These are phyloP conservation scores for Cyclotella choctawhatcheeana DNA, from an alignment of 108 stramenopile species.

Conservation along the genomic window DNA sequence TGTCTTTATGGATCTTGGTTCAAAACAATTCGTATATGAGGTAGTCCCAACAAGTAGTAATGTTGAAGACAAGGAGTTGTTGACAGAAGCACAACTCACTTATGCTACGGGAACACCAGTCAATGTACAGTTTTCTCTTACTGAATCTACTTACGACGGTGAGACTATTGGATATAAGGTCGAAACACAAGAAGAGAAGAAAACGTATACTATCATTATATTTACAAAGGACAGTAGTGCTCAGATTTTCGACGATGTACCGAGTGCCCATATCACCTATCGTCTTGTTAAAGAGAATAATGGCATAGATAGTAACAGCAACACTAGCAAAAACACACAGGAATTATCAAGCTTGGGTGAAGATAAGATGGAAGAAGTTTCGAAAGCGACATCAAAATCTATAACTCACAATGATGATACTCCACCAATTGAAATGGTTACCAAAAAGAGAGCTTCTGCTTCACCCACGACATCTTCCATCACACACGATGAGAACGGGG, in stretches of 20 bases:
- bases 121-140: neutral
- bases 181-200: neutral
- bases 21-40: conserved; percentile 4
- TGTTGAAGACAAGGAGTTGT: neutral
- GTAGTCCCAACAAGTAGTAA: neutral
- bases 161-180: conserved; percentile 1
- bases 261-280: neutral
- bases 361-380: too few relatives aligned
- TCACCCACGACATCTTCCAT: too few relatives aligned
- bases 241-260: neutral
- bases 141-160: neutral
- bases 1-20: neutral
- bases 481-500: too few relatives aligned
- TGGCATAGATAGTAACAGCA: too few relatives aligned
- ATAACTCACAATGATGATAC: too few relatives aligned
- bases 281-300: too few relatives aligned
- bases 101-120: conserved; percentile 9
- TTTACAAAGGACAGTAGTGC: neutral
- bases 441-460: too few relatives aligned
- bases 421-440: too few relatives aligned
- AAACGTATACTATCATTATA: neutral
- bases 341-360: too few relatives aligned
- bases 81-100: conserved; percentile 2
- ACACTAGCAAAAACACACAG: too few relatives aligned
- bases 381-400: too few relatives aligned